These are phyloP conservation scores for Chrysoporthe puriensis DNA, from an alignment of 2,329 filamentous ascomycete genomes.

Conservation along the genomic window DNA sequence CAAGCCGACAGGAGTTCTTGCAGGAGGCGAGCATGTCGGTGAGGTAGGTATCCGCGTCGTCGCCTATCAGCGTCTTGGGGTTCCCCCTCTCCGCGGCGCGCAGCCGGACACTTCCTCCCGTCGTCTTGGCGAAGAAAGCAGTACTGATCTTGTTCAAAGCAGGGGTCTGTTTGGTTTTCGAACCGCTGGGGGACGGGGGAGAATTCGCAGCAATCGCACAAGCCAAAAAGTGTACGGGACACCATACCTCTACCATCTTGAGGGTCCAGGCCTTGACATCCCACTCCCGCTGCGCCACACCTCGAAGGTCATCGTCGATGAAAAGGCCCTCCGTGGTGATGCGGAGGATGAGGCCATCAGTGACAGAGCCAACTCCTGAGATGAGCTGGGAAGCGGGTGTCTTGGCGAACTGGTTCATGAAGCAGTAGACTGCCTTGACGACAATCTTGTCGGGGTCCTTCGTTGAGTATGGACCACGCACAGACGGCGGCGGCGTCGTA, in stretches of 20 bases:
- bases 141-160: conserved; percentile 43
- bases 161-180: conserved; percentile 40
- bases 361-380: conserved; percentile 81
- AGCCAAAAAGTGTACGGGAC: conserved; percentile 65
- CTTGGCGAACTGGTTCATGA: conserved; percentile 85
- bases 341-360: conserved; percentile 87
- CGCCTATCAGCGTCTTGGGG: conserved; percentile 58
- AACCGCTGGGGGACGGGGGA: conserved; percentile 40
- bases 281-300: conserved; percentile 95
- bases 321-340: conserved; percentile 95
- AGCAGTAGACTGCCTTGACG: conserved; percentile 89
- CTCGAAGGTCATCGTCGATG: conserved; percentile 92
- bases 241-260: conserved; percentile 89
- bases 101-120: conserved; percentile 47
- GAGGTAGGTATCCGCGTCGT: conserved; percentile 69
- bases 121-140: conserved; percentile 48
- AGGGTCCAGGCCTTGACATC: conserved; percentile 98
- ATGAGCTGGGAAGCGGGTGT: conserved; percentile 91
- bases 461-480: conserved; percentile 78
- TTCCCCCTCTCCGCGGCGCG: conserved; percentile 54
- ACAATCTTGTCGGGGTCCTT: conserved; percentile 95
- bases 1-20: conserved; percentile 64
- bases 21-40: conserved; percentile 66
- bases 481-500: conserved; percentile 81
- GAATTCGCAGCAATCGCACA: conserved; percentile 45